Percentiles rank a stretch among this genome's conserved stretches.
phyloP scores from a whole-genome alignment of 2,329 filamentous ascomycete species.

The Thelonectria olida region DNA sequence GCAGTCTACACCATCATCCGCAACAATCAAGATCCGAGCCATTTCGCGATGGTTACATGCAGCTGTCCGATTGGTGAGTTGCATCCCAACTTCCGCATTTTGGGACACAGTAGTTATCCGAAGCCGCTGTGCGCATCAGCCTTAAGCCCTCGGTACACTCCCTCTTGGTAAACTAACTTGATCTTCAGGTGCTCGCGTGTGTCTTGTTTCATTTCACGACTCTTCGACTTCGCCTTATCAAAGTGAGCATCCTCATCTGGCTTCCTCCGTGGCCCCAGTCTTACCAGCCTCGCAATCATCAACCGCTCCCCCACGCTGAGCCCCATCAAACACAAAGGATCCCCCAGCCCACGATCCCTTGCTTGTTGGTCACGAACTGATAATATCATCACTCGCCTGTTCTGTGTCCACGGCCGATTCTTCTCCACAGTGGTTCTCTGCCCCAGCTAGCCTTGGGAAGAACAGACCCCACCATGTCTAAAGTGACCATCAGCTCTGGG shows the following conservation, averaged over 20 bases:
- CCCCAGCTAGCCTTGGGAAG: neutral
- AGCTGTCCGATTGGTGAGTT: too few relatives aligned
- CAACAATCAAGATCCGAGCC: conserved; percentile 11
- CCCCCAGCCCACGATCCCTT: conserved; percentile 7
- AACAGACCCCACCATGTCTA: conserved; percentile 1
- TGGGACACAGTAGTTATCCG: too few relatives aligned
- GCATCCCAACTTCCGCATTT: too few relatives aligned
- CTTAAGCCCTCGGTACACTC: too few relatives aligned
- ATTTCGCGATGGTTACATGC: too few relatives aligned
- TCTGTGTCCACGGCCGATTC: neutral
- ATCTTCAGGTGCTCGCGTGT: too few relatives aligned
- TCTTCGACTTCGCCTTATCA: too few relatives aligned
- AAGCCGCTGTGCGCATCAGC: too few relatives aligned
- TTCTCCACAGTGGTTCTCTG: conserved; percentile 7
- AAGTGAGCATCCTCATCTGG: too few relatives aligned
- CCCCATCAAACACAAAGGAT: neutral
- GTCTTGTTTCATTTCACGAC: too few relatives aligned
- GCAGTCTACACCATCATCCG: conserved; percentile 12
- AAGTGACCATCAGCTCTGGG: too few relatives aligned
- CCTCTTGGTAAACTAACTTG: too few relatives aligned
- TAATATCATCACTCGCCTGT: neutral
- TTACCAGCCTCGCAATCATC: neutral
- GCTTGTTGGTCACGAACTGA: conserved; percentile 3
- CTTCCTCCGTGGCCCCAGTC: neutral
- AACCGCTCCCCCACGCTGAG: neutral